phyloP scores from a whole-genome alignment of 2,329 filamentous ascomycete genomes.

The Paecilomyces sp. region DNA sequence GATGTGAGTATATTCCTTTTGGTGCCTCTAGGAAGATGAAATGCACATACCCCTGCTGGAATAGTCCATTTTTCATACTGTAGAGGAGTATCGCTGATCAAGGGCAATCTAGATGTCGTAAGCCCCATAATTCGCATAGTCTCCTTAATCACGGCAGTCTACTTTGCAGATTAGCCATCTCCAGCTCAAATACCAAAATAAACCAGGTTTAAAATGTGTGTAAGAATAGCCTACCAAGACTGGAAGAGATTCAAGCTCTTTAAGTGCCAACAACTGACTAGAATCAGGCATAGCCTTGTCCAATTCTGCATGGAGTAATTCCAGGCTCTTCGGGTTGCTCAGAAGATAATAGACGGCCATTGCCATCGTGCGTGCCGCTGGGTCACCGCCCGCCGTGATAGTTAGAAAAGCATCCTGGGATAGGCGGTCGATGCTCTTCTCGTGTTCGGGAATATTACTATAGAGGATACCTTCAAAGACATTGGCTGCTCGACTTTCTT shows the following conservation, averaged over 20 bases:
- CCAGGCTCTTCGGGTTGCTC: neutral
- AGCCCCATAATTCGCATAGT: neutral
- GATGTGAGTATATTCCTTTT: neutral
- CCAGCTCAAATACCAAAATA: neutral
- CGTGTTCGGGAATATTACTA: neutral
- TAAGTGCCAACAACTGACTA: neutral
- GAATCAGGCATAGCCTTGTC: neutral
- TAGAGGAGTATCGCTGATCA: conserved; percentile 4
- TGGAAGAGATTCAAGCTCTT: neutral
- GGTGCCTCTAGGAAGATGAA: neutral
- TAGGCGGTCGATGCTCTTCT: neutral
- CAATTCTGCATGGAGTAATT: neutral
- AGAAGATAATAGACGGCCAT: neutral
- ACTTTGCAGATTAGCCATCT: neutral
- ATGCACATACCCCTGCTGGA: conserved; percentile 6
- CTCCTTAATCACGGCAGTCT: conserved; percentile 1
- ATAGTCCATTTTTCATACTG: conserved; percentile 15
- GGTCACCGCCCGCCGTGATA: neutral
- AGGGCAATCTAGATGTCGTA: conserved; percentile 1
- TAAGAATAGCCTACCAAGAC: neutral
- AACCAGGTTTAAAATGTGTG: neutral
- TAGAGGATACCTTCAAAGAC: neutral
- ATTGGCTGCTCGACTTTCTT: neutral
- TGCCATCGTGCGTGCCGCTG: neutral
- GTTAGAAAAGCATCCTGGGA: neutral